A percentile compares a stretch with the other conserved stretches of the same genome.
phyloP scores from a whole-genome alignment of 2,329 filamentous ascomycete species.

The Chaetomium olivaceum region DNA sequence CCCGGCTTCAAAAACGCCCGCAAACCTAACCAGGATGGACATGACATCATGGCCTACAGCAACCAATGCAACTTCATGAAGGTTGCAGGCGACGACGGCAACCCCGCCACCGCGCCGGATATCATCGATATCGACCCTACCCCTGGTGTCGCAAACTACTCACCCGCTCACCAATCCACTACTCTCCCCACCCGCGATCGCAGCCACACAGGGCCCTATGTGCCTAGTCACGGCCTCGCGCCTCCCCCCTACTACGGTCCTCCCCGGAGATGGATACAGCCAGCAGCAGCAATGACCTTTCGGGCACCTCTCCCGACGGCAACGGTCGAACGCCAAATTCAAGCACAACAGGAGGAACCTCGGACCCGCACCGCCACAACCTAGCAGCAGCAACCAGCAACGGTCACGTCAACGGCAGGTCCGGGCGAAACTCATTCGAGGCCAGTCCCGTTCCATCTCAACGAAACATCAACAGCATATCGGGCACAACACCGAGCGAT shows the following conservation, averaged over 20 bases:
- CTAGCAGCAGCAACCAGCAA: conserved; percentile 13
- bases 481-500: conserved; percentile 37
- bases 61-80: conserved; percentile 50
- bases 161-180: conserved; percentile 21
- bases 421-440: conserved; percentile 51
- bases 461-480: conserved; percentile 41
- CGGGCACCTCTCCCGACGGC: conserved; percentile 51
- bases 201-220: conserved; percentile 23
- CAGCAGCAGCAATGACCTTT: conserved; percentile 49
- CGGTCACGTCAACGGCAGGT: conserved; percentile 39
- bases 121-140: conserved; percentile 43
- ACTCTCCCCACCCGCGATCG: conserved; percentile 29
- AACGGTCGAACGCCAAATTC: conserved; percentile 63
- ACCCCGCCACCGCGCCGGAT: conserved; percentile 43
- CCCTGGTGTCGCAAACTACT: conserved; percentile 33
- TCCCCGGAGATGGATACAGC: conserved; percentile 45
- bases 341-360: conserved; percentile 42
- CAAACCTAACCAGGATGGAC: background rate
- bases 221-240: conserved; percentile 24
- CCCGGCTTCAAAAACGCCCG: background rate
- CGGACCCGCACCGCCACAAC: conserved; percentile 41
- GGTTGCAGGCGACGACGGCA: conserved; percentile 43
- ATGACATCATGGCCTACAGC: conserved; percentile 41
- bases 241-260: conserved; percentile 40
- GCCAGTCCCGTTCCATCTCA: conserved; percentile 52